Evolutionary conservation across 176 grass and related monocot genomes (phyloP), one percentile per base, ranked within the genome.

Genomic region (Phragmites australis): DNA sequence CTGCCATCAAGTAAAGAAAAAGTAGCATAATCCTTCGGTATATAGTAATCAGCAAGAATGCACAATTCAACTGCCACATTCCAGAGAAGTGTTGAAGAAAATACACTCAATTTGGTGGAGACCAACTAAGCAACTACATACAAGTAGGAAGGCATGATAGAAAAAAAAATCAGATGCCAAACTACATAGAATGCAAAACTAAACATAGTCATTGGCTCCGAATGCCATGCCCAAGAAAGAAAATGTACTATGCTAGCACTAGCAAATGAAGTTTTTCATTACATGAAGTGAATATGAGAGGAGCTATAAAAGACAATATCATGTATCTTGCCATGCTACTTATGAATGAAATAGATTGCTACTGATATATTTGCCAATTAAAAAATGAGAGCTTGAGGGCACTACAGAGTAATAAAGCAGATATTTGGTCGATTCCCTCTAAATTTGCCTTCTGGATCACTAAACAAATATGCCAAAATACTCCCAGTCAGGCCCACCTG

Each of bases 111-210:
- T 43, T 79, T 63, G 27, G 39, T 16, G 17, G 58, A 86, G 30
- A 39, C 19, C 32, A 75, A 75, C 39, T 74, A 81, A 86, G 39
- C 41, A 59, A 48, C 61, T 81, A 42, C 48, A 60, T 70, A 85
- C 37, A 74, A 3, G 1, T 47, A 64, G 58, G 49, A 80, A 45
- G 67, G 45, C 18, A 72, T 73, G 77, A 43, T 21, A 3, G 21
- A 65, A 17, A 48, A 8, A 45, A 37, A 50, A 41, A 80, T 48
- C 30, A 19, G 40, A 75, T 57, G 21, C 43, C 8, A 16, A 51
- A 22, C 41, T 57, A 68, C 8, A 58, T 37, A 57, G 8, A 81
- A 74, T n/a, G 14, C 13, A 50, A 54, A 41, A 46, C 23, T 40
- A 55, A 55, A 22, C 6, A 80, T 64, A 53, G 41, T 44, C 46